Conservation (phyloP, 2,329 filamentous ascomycete genomes). For the Alternaria arborescens region DNA sequence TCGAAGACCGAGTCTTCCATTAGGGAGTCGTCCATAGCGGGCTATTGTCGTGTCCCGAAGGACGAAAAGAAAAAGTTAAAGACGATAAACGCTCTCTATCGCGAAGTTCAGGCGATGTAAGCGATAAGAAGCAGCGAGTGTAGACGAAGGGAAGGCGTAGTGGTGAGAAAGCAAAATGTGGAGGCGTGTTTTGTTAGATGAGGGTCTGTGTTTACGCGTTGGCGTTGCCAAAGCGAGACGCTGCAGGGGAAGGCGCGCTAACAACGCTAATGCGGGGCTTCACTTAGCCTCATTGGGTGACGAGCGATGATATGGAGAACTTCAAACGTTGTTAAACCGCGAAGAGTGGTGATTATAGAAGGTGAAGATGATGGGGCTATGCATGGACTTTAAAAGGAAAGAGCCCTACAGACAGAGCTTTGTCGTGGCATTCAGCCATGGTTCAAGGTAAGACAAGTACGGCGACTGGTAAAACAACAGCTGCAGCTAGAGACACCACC, state of each 20-base stretch:
- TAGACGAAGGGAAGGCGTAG: slow-evolving; percentile 17
- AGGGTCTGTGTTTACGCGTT: slow-evolving; percentile 21
- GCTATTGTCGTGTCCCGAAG: slow-evolving; percentile 38
- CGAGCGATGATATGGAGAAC: not conserved
- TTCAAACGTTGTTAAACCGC: not conserved
- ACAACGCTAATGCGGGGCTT: slow-evolving; percentile 17
- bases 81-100: slow-evolving; percentile 14
- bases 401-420: not conserved
- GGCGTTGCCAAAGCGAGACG: slow-evolving; percentile 21
- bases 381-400: not conserved
- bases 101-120: not conserved
- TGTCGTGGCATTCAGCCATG: not conserved
- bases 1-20: slow-evolving; percentile 55
- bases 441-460: not conserved
- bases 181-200: slow-evolving; percentile 19
- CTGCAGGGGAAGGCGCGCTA: slow-evolving; percentile 19
- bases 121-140: slow-evolving; percentile 12
- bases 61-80: slow-evolving; percentile 23
- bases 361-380: no score
- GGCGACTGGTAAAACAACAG: not conserved
- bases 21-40: slow-evolving; percentile 54
- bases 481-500: not conserved
- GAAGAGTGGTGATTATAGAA: not conserved
- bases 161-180: slow-evolving; percentile 11
- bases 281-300: slow-evolving; percentile 1